These are phyloP conservation scores for Arachnopeziza araneosa DNA, from an alignment of 2,329 filamentous ascomycete genomes.

Conservation along the genomic window DNA sequence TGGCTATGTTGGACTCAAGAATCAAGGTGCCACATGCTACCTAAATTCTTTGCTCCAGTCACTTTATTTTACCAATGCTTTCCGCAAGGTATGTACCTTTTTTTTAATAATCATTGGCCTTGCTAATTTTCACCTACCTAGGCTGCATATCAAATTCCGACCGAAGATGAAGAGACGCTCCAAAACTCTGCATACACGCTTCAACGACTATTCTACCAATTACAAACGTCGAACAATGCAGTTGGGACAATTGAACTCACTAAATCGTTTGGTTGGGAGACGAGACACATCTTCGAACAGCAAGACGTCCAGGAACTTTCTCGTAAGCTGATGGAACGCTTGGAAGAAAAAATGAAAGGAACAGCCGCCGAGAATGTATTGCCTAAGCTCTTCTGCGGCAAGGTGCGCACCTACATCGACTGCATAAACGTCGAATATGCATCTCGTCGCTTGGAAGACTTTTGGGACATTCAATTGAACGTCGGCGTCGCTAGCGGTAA, in stretches of 20 bases:
- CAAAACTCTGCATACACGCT: conserved; percentile 89
- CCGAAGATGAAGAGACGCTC: conserved; percentile 73
- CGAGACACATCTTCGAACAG: conserved; percentile 95
- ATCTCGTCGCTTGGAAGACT: conserved; percentile 91
- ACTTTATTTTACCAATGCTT: conserved; percentile 83
- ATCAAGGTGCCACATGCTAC: conserved; percentile 91
- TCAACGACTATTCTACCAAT: conserved; percentile 88
- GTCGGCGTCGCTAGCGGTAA: conserved; percentile 66
- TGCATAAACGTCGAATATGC: conserved; percentile 99
- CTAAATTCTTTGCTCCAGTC: conserved; percentile 81
- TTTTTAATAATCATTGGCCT: background rate
- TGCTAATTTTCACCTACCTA: conserved; percentile 34
- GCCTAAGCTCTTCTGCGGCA: conserved; percentile 88
- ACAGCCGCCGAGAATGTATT: conserved; percentile 86
- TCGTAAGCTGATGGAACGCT: conserved; percentile 91
- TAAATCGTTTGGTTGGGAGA: conserved; percentile 97
- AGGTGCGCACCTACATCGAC: conserved; percentile 97
- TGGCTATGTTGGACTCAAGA: conserved; percentile 92
- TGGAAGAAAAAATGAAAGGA: conserved; percentile 98
- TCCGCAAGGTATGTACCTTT: conserved; percentile 69
- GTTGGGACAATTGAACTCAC: conserved; percentile 92
- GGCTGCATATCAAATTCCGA: conserved; percentile 97
- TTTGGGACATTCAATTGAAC: conserved; percentile 98
- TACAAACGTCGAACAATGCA: conserved; percentile 79
- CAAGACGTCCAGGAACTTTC: conserved; percentile 98